Base-by-base conservation (phyloP, 2,329 filamentous ascomycete species). In the Cercospora janseana region DNA sequence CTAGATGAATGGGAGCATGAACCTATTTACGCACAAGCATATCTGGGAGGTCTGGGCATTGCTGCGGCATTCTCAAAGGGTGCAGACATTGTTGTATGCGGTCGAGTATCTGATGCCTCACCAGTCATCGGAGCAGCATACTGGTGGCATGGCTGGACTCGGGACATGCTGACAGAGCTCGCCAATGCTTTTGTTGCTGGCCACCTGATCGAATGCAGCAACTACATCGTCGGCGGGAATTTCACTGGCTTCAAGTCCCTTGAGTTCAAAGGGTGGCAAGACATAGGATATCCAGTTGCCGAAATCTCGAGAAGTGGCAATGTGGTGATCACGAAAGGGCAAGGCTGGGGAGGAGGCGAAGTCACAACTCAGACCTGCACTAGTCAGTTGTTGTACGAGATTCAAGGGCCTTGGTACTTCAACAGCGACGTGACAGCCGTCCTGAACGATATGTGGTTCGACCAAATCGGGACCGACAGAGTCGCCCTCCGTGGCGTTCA, bases 371-470 rank as follows among this genome's bases (percentile, higher is more conserved):
- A 79, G 46, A 80, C 78, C 0, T 75, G 77, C 48, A 72, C 72
- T 0, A 75, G 72, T 3, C 78, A 81, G 52, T 65, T 80, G 2
- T 58, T 80, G 2, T 80, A 79, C 58, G 77, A 79, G 60, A 75
- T 79, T 12, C 76, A 79, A 56, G 77, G 77, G 4, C 75, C 75
- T 0, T 75, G 72, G 69, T 82, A 82, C 60, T 78, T 73, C 69
- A 80, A 81, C 64, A 76, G 73, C 0, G 79, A 81, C 54, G 78
- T 81, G 23, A 79, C 75, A 0, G 79, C 79, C 0, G 59, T 78
- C 10, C 65, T 82, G 10, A 66, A 72, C 38, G 66, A 73, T n/a
- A 66, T 80, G 28, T 72, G 69, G 50, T 78, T 83, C 52, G 73
- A 78, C 38, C 72, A 82, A 46, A 50, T 76, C 4, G 72, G 70